Conservation (phyloP, 495 filamentous ascomycete species). For the Extremus antarcticus region DNA sequence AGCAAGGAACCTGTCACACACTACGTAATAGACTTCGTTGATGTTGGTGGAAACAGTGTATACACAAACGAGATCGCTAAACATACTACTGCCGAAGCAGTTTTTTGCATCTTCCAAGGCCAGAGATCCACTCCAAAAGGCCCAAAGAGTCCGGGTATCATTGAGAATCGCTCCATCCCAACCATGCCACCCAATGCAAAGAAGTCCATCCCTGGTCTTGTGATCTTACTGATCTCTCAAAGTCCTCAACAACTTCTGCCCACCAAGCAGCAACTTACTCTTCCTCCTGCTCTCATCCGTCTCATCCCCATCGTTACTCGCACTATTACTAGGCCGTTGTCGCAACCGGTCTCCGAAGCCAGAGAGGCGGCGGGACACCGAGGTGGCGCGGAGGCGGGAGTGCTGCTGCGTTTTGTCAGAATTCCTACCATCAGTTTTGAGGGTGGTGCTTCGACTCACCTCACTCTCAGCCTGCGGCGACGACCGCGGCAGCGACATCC, state of each 20-base stretch:
- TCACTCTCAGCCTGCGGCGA: background rate
- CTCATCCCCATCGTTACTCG: conserved; percentile 8
- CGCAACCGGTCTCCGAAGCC: conserved; percentile 21
- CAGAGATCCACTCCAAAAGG: background rate
- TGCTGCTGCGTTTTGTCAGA: background rate
- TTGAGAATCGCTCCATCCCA: background rate
- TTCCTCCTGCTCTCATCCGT: conserved; percentile 14
- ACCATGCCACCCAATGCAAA: background rate
- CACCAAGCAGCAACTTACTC: conserved; percentile 20
- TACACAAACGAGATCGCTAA: background rate
- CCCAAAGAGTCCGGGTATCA: background rate
- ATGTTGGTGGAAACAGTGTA: background rate
- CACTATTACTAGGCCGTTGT: conserved; percentile 1
- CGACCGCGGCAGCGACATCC: background rate
- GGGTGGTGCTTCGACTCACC: background rate
- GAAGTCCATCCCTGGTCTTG: too few species aligned
- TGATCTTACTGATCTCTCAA: conserved; percentile 8
- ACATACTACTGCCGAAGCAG: too few species aligned
- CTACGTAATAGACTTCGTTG: too few species aligned
- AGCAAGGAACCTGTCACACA: too few species aligned
- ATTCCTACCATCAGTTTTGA: background rate
- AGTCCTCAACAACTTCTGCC: conserved; percentile 18
- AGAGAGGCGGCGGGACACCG: conserved; percentile 11
- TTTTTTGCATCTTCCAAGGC: background rate
- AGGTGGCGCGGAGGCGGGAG: conserved; percentile 7